A percentile compares a stretch with the other conserved stretches of the same genome.
Evolutionary conservation across 129 eudicot genomes (phyloP).

Genomic region (Heracleum sosnowskyi): DNA sequence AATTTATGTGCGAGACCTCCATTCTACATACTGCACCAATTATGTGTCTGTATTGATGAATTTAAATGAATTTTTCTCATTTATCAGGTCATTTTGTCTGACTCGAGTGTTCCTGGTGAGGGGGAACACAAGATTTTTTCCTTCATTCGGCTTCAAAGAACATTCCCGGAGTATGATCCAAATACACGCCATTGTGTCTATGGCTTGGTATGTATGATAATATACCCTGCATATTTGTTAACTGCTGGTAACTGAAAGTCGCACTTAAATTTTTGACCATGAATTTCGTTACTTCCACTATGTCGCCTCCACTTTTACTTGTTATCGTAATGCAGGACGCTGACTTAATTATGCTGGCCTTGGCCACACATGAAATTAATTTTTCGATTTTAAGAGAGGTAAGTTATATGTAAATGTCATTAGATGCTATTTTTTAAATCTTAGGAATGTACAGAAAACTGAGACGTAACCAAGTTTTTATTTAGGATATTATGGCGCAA

Average conservation of each 20-base stretch:
- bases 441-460: not conserved
- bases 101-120: constrained; percentile 60
- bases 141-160: constrained; percentile 47
- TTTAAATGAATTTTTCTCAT: not conserved
- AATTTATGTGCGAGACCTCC: not conserved
- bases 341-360: not conserved
- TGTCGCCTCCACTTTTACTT: not conserved
- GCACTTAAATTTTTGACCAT: not conserved
- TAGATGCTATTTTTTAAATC: not conserved
- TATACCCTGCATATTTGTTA: not conserved
- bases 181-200: constrained; percentile 55
- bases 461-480: no score
- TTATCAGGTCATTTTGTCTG: constrained; percentile 47
- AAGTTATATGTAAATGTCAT: not conserved
- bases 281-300: not conserved
- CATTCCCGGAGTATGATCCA: constrained; percentile 31
- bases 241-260: not conserved
- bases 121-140: constrained; percentile 69
- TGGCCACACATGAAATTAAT: constrained; percentile 7
- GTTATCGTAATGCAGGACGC: constrained; percentile 5
- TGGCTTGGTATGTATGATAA: constrained; percentile 59
- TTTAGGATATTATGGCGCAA: constrained; percentile 26
- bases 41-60: not conserved
- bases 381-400: constrained; percentile 58
- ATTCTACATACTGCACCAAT: not conserved